A percentile compares a stretch with the other conserved stretches of the same genome.
Conservation (phyloP, 2,329 filamentous ascomycete genomes). For the Grosmannia huntii region DNA sequence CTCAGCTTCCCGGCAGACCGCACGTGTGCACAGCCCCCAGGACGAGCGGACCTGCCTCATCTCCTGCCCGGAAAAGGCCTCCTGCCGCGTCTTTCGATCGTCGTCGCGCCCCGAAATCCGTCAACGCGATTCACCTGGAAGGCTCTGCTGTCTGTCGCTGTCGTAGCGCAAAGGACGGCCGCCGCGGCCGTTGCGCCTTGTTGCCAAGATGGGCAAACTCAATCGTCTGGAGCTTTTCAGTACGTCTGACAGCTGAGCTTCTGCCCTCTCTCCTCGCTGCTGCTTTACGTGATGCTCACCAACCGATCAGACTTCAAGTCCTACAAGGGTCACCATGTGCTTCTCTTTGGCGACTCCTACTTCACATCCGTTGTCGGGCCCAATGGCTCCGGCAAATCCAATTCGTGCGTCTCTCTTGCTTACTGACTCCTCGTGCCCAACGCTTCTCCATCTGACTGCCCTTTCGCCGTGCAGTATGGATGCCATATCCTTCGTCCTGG, state of each 20-base stretch:
- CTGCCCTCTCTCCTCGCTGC: not conserved
- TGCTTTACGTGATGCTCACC: not conserved
- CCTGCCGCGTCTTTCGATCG: not conserved
- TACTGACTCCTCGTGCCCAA: not conserved
- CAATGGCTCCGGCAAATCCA: constrained; percentile 98
- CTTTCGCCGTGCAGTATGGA: constrained; percentile 59
- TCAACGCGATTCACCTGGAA: not conserved
- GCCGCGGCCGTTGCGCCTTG: constrained; percentile 4
- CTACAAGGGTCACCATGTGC: constrained; percentile 90
- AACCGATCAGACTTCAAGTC: constrained; percentile 86
- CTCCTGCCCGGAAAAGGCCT: not conserved
- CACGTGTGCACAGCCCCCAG: not conserved
- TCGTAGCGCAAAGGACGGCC: not conserved
- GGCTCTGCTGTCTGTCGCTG: not conserved
- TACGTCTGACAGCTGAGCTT: constrained; percentile 29
- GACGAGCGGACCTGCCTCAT: not conserved
- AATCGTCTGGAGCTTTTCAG: constrained; percentile 90
- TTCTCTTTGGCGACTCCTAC: constrained; percentile 94
- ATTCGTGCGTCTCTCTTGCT: constrained; percentile 52
- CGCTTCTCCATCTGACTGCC: not conserved
- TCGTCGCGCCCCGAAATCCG: not conserved
- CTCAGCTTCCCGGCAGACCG: not conserved
- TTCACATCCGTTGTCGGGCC: constrained; percentile 99
- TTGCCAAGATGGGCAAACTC: constrained; percentile 71
- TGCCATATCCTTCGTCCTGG: constrained; percentile 95